Evolutionary conservation across 352 stramenopile species (phyloP).

Genomic region (Pythium apleroticum): DNA sequence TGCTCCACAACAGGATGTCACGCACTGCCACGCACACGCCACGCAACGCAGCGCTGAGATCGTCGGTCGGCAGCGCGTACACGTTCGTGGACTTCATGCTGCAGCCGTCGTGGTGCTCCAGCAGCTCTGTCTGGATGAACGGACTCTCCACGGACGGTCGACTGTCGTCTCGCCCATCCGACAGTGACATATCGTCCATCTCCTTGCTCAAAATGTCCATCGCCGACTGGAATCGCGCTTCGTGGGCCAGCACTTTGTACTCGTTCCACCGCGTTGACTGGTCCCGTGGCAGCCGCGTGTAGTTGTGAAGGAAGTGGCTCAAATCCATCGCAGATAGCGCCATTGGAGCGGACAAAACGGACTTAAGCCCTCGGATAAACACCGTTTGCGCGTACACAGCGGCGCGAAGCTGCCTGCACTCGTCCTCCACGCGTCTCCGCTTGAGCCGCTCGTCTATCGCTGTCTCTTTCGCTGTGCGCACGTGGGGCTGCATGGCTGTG

Average conservation of each 20-base stretch:
- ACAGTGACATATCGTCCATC: not conserved
- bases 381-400: constrained; percentile 11
- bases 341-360: not conserved
- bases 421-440: constrained; percentile 10
- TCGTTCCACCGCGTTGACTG: constrained; percentile 8
- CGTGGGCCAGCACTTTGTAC: not conserved
- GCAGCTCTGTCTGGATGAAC: not conserved
- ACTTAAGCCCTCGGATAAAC: not conserved
- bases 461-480: not conserved
- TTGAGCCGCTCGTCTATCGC: constrained; percentile 3
- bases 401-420: constrained; percentile 7
- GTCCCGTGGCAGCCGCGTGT: not conserved
- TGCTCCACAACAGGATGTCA: constrained; percentile 24
- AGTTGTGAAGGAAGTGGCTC: not conserved
- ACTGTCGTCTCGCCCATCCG: not conserved
- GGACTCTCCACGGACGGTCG: not conserved
- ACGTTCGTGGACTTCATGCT: constrained; percentile 31
- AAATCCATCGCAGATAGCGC: not conserved
- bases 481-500: not conserved
- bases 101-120: not conserved
- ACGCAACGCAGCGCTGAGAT: constrained; percentile 21
- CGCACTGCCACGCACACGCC: constrained; percentile 26
- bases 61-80: constrained; percentile 33
- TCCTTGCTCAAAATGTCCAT: constrained; percentile 5
- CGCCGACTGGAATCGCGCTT: not conserved